Percentiles rank a stretch among this genome's conserved stretches.
Evolutionary conservation across 108 stramenopile genomes (phyloP).

Genomic region (Bacterosira constricta): DNA sequence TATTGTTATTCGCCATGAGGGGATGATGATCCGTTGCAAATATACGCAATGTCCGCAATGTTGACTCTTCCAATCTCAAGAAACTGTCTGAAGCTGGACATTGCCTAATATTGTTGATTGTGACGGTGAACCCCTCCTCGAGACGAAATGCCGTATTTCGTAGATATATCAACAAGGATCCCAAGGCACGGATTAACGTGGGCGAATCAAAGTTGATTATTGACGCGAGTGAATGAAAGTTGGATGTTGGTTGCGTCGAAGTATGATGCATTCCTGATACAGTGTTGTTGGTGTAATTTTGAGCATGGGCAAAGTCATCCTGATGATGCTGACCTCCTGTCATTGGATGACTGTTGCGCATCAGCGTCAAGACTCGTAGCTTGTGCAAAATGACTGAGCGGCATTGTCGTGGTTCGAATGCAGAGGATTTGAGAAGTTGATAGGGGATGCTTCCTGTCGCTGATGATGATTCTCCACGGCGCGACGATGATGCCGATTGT

Average conservation of each 20-base stretch:
- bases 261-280: not conserved
- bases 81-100: slow-evolving; percentile 57
- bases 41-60: slow-evolving; percentile 74
- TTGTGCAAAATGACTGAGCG: slow-evolving; percentile 70
- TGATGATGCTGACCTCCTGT: not conserved
- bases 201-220: slow-evolving; percentile 84
- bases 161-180: slow-evolving; percentile 75
- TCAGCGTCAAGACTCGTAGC: slow-evolving; percentile 68
- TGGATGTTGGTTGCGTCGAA: slow-evolving; percentile 3
- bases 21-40: slow-evolving; percentile 87
- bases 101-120: slow-evolving; percentile 62
- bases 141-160: slow-evolving; percentile 73
- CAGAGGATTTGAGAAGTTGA: slow-evolving; percentile 71
- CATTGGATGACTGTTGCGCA: slow-evolving; percentile 22
- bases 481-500: too few relatives aligned
- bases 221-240: slow-evolving; percentile 75
- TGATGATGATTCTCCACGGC: slow-evolving; percentile 1
- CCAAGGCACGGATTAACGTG: slow-evolving; percentile 72
- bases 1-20: slow-evolving; percentile 55
- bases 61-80: slow-evolving; percentile 61
- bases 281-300: slow-evolving; percentile 7
- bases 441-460: slow-evolving; percentile 58
- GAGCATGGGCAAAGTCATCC: slow-evolving; percentile 22
- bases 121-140: slow-evolving; percentile 66
- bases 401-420: slow-evolving; percentile 74